Conservation (phyloP, 2,329 filamentous ascomycete species). For the Neonectria sp. region DNA sequence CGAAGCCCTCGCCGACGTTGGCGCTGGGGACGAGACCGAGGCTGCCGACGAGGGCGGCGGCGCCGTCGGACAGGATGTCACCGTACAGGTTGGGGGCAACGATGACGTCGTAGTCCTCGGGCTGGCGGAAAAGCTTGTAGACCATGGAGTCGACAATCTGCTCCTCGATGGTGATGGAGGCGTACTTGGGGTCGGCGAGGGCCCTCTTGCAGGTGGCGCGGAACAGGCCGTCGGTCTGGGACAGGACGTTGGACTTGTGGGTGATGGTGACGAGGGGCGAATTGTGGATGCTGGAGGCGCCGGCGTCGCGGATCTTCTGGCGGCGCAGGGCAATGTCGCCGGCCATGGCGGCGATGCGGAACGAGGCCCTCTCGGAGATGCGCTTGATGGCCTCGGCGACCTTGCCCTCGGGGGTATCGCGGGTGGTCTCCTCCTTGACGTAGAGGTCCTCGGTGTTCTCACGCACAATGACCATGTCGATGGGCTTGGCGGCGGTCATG, state of each 20-base stretch:
- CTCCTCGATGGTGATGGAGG: constrained; percentile 82
- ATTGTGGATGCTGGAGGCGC: constrained; percentile 72
- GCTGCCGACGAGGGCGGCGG: constrained; percentile 92
- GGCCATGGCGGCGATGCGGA: constrained; percentile 91
- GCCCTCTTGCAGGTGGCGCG: constrained; percentile 83
- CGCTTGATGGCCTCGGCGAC: constrained; percentile 98
- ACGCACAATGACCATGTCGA: constrained; percentile 97
- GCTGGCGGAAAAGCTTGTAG: constrained; percentile 99
- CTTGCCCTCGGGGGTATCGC: constrained; percentile 81
- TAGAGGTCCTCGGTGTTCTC: constrained; percentile 99
- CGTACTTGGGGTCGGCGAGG: constrained; percentile 77
- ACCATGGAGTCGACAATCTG: constrained; percentile 99
- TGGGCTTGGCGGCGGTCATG: constrained; percentile 74
- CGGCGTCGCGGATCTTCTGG: constrained; percentile 80
- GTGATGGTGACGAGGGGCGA: constrained; percentile 91
- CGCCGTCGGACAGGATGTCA: constrained; percentile 95
- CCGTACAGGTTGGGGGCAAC: constrained; percentile 98
- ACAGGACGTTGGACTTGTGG: constrained; percentile 98
- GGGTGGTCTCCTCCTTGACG: constrained; percentile 95
- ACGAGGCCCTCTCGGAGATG: constrained; percentile 88
- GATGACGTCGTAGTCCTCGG: constrained; percentile 95
- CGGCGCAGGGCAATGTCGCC: constrained; percentile 93
- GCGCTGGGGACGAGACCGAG: constrained; percentile 94
- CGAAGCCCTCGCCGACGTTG: constrained; percentile 94
- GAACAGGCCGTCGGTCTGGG: constrained; percentile 97